These are phyloP conservation scores for Pestalotiopsis sp. DNA, from an alignment of 2,329 filamentous ascomycete genomes.

Conservation along the genomic window DNA sequence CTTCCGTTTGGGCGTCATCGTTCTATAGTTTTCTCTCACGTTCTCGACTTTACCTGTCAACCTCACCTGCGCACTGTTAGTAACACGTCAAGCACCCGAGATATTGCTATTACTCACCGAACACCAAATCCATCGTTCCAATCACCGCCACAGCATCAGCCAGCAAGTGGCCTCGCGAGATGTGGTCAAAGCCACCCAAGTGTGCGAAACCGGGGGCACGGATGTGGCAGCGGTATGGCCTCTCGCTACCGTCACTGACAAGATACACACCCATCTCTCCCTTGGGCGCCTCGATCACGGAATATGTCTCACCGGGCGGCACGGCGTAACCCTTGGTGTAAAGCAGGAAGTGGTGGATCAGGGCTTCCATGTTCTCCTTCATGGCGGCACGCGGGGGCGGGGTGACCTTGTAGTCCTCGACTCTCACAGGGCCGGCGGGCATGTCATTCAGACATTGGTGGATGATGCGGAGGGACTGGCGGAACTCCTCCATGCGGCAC, in stretches of 20 bases:
- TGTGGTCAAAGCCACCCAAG: slow-evolving; percentile 89
- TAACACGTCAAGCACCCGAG: background rate
- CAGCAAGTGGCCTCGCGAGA: slow-evolving; percentile 87
- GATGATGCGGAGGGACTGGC: slow-evolving; percentile 96
- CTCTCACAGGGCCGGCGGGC: slow-evolving; percentile 89
- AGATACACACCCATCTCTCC: slow-evolving; percentile 98
- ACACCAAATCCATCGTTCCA: slow-evolving; percentile 85
- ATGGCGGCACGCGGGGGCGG: slow-evolving; percentile 95
- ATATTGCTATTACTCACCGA: slow-evolving; percentile 59
- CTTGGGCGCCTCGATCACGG: slow-evolving; percentile 98
- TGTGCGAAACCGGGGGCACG: slow-evolving; percentile 96
- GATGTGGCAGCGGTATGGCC: slow-evolving; percentile 97
- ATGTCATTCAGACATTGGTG: slow-evolving; percentile 99
- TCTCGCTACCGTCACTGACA: slow-evolving; percentile 93
- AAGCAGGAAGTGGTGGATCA: slow-evolving; percentile 98
- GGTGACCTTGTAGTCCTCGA: slow-evolving; percentile 98
- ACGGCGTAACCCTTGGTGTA: slow-evolving; percentile 99
- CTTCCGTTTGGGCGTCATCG: slow-evolving; percentile 24
- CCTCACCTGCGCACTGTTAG: slow-evolving; percentile 55
- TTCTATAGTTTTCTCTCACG: slow-evolving; percentile 16
- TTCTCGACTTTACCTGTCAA: slow-evolving; percentile 51
- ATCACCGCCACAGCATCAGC: slow-evolving; percentile 98
- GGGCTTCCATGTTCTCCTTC: slow-evolving; percentile 99
- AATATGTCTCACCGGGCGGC: slow-evolving; percentile 96
- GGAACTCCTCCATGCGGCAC: slow-evolving; percentile 99